A percentile compares a stretch with the other conserved stretches of the same genome.
These are phyloP conservation scores for Erodium trifolium DNA, from an alignment of 441 rosid species.

Conservation along the genomic window DNA sequence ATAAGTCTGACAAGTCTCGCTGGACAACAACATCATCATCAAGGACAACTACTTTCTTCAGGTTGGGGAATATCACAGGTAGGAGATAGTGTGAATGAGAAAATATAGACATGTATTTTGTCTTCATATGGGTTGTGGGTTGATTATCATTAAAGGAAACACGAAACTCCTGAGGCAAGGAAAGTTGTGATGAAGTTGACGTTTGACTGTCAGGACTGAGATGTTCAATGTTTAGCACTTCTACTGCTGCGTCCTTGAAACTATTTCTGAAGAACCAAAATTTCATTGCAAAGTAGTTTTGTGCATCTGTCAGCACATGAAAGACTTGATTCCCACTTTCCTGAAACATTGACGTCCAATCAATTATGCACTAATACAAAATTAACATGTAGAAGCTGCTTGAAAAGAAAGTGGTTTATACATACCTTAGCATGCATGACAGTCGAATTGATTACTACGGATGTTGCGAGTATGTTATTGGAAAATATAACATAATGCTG, in stretches of 20 bases:
- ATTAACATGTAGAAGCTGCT: conserved; percentile 17
- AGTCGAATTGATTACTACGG: conserved; percentile 90
- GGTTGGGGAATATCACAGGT: conserved; percentile 56
- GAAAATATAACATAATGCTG: conserved; percentile 74
- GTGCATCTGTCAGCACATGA: conserved; percentile 81
- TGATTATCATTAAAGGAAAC: conserved; percentile 43
- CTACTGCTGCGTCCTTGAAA: conserved; percentile 50
- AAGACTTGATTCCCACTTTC: conserved; percentile 67
- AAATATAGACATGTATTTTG: conserved; percentile 63
- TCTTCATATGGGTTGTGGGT: conserved; percentile 34
- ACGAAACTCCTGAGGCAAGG: conserved; percentile 73
- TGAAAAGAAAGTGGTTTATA: conserved; percentile 6
- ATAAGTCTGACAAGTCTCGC: conserved; percentile 23
- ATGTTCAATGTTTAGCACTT: conserved; percentile 64
- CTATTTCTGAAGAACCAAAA: conserved; percentile 64
- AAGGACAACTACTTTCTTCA: conserved; percentile 53
- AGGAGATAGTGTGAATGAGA: conserved; percentile 74
- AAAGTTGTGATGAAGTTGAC: conserved; percentile 34
- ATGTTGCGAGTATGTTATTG: conserved; percentile 66
- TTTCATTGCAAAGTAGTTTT: conserved; percentile 78
- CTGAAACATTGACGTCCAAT: conserved; percentile 42
- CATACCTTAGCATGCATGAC: conserved; percentile 57
- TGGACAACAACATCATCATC: conserved; percentile 27
- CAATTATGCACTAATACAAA: conserved; percentile 16
- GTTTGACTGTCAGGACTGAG: conserved; percentile 34